phyloP scores from a whole-genome alignment of 2,329 filamentous ascomycete genomes.

The Neoarthrinium moseri region DNA sequence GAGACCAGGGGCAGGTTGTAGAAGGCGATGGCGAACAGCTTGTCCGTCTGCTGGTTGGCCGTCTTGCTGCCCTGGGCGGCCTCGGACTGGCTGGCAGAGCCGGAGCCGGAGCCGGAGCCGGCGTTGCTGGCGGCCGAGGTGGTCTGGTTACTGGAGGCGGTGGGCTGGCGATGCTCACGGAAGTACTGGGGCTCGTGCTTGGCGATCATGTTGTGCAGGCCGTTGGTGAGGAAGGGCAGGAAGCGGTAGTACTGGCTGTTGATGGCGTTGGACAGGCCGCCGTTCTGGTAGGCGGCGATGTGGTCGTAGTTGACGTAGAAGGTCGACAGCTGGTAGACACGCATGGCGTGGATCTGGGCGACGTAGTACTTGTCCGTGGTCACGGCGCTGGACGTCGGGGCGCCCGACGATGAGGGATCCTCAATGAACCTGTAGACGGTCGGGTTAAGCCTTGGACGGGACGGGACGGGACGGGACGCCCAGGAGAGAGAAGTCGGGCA shows the following conservation, averaged over 20 bases:
- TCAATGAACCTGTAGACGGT: constrained; percentile 70
- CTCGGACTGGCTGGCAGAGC: constrained; percentile 63
- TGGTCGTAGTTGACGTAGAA: constrained; percentile 89
- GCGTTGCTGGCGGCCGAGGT: constrained; percentile 65
- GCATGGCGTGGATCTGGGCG: constrained; percentile 77
- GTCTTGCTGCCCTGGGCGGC: constrained; percentile 66
- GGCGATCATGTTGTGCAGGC: constrained; percentile 87
- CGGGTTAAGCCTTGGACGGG: too few species aligned
- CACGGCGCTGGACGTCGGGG: constrained; percentile 66
- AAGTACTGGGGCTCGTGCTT: constrained; percentile 96
- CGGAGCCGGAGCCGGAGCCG: constrained; percentile 62
- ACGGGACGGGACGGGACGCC: too few species aligned
- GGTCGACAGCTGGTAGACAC: constrained; percentile 73
- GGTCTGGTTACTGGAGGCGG: constrained; percentile 69
- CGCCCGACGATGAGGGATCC: constrained; percentile 61
- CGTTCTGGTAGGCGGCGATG: constrained; percentile 72
- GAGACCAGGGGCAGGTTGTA: constrained; percentile 91
- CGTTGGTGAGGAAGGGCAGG: constrained; percentile 84
- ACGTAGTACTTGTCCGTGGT: constrained; percentile 83
- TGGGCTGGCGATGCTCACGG: constrained; percentile 83
- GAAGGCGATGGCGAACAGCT: constrained; percentile 88
- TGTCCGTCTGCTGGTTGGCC: constrained; percentile 92
- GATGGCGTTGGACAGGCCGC: constrained; percentile 80
- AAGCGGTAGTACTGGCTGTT: constrained; percentile 93
- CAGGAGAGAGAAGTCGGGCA: background rate